Percentiles rank a stretch among this genome's conserved stretches.
These are phyloP conservation scores for Phytophthora hybrid DNA, from an alignment of 352 stramenopile genomes.

Conservation along the genomic window DNA sequence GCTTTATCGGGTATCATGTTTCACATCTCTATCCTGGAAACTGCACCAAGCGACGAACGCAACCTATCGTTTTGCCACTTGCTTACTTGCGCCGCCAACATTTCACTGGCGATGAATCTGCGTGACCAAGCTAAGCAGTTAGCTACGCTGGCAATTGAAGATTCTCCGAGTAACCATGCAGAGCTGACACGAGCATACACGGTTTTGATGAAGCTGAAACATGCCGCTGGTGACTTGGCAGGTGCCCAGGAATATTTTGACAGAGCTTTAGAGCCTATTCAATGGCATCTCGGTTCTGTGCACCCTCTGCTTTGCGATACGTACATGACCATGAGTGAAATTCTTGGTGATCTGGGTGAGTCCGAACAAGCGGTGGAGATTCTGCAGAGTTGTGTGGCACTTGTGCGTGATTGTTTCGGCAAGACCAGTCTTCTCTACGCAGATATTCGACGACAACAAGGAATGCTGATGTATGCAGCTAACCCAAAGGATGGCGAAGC, in stretches of 20 bases:
- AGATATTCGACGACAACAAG: conserved; percentile 56
- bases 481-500: conserved; percentile 34
- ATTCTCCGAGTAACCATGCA: conserved; percentile 40
- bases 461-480: conserved; percentile 37
- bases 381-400: conserved; percentile 34
- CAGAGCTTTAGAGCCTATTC: conserved; percentile 40
- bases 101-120: conserved; percentile 43
- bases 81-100: conserved; percentile 51
- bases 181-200: conserved; percentile 36
- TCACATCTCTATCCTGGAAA: conserved; percentile 51
- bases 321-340: conserved; percentile 60
- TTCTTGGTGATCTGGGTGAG: conserved; percentile 35
- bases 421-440: conserved; percentile 59
- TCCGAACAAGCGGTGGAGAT: conserved; percentile 34
- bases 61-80: conserved; percentile 46
- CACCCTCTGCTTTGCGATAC: conserved; percentile 56
- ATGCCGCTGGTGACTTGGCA: conserved; percentile 29
- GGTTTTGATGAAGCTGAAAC: conserved; percentile 47
- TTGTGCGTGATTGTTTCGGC: conserved; percentile 57
- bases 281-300: conserved; percentile 50
- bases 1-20: conserved; percentile 51
- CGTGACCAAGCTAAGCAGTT: conserved; percentile 37
- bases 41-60: conserved; percentile 37
- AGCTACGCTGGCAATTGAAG: conserved; percentile 47
- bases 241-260: conserved; percentile 32